Evolutionary conservation across 805 yeast species (phyloP).

Genomic region (Naumovozyma baii): DNA sequence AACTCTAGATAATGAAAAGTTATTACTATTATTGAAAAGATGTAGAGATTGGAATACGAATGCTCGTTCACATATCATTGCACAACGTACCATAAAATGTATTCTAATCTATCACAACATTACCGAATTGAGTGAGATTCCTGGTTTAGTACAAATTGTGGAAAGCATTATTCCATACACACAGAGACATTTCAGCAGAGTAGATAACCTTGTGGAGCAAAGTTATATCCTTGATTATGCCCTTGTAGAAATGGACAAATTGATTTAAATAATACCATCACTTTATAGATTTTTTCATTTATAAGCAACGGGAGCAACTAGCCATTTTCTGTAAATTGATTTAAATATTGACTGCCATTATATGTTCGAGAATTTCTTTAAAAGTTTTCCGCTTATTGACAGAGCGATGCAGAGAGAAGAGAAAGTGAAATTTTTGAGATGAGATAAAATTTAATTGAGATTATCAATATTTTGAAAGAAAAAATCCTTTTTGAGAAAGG

Average conservation of each 20-base stretch:
- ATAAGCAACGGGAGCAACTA: too few relatives aligned
- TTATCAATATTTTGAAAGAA: neutral
- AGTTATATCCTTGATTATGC: constrained; percentile 81
- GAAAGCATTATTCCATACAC: constrained; percentile 82
- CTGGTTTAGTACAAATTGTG: constrained; percentile 56
- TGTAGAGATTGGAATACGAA: constrained; percentile 94
- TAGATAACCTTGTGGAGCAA: constrained; percentile 75
- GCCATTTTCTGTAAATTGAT: neutral
- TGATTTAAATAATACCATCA: constrained; percentile 10
- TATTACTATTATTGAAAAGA: constrained; percentile 55
- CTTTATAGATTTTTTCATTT: neutral
- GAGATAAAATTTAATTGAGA: constrained; percentile 1
- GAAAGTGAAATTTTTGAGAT: constrained; percentile 6
- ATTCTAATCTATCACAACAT: constrained; percentile 48
- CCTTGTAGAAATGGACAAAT: constrained; percentile 60
- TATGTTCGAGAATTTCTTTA: too few relatives aligned
- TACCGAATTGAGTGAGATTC: constrained; percentile 49
- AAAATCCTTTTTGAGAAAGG: constrained; percentile 7
- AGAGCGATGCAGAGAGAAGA: neutral
- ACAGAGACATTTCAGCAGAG: constrained; percentile 70
- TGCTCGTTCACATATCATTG: constrained; percentile 64
- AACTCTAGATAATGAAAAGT: constrained; percentile 47
- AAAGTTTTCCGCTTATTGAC: too few relatives aligned
- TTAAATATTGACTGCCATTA: neutral
- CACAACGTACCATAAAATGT: constrained; percentile 68